Evolutionary conservation across 345 rosid genomes (phyloP), one percentile per base, ranked within the genome.

Genomic region (Hirschfeldia incana): DNA sequence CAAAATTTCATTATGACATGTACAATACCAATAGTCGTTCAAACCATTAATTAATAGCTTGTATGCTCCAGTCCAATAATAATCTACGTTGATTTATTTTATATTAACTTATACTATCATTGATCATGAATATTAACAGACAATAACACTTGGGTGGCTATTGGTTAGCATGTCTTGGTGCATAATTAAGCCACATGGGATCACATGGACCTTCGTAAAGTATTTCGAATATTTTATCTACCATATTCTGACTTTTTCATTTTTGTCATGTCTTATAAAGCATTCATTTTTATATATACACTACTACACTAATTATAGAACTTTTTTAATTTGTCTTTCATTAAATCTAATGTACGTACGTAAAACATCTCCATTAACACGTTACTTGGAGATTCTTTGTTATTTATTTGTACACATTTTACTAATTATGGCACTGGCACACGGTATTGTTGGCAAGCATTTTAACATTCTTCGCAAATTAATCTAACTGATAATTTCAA

Each of bases 131-230:
- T 28, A 4, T 3, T 33, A 36, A 1, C 67, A n/a, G 59, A 76
- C 21, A 60, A 12, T 11, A 55, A 55, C 11, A 0, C 2, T 13
- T 55, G 49, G 36, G 29, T 72, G 62, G 32, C 53, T 21, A 57
- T 57, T 78, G 73, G 67, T 66, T 72, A 78, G 68, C 77, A 66
- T 72, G 64, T 78, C 67, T 59, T 66, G 12, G 57, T 32, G 64
- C 44, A 78, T 46, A 58, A 58, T 58, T 67, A 32, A 8, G 6
- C 69, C 57, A 51, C 57, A 51, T 51, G 57, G 57, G 55, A 49
- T 49, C 82, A 73, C 82, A 78, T 72, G 81, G 67, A 28, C 66
- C 59, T 28, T 17, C 3, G 3, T 16, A 53, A 16, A 53, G 3
- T 29, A 65, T 65, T 57, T 78, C 37, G 30, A 58, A 32, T 78